Conservation (phyloP, 2,329 filamentous ascomycete genomes). For the Lizonia empirigonia region DNA sequence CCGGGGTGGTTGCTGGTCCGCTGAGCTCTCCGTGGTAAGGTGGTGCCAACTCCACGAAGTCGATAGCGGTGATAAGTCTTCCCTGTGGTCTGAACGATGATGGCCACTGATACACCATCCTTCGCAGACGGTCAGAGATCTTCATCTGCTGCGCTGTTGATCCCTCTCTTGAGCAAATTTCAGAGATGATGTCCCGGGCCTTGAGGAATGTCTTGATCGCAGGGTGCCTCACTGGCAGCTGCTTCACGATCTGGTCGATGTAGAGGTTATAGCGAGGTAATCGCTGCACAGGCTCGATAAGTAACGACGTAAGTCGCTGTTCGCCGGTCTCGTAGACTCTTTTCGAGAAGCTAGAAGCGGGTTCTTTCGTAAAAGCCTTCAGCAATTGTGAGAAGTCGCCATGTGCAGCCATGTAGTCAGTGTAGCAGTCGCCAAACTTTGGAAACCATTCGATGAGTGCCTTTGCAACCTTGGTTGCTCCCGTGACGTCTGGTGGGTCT, state of each 20-base stretch:
- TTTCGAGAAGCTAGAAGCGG: conserved; percentile 80
- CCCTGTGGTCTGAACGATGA: conserved; percentile 72
- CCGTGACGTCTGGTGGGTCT: conserved; percentile 71
- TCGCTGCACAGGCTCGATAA: conserved; percentile 96
- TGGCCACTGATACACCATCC: conserved; percentile 80
- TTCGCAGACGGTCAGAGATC: conserved; percentile 73
- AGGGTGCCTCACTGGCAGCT: conserved; percentile 82
- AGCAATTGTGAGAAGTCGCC: conserved; percentile 84
- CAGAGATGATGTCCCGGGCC: conserved; percentile 90
- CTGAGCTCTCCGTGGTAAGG: conserved; percentile 65
- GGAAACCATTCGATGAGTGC: conserved; percentile 91
- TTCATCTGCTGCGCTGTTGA: conserved; percentile 72
- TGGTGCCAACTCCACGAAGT: conserved; percentile 76
- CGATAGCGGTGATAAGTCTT: conserved; percentile 78
- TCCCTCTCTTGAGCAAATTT: conserved; percentile 93
- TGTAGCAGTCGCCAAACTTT: conserved; percentile 86
- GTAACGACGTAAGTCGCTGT: conserved; percentile 83
- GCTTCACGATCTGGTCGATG: conserved; percentile 92
- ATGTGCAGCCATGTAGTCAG: conserved; percentile 90
- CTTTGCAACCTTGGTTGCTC: conserved; percentile 77
- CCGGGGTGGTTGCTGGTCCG: conserved; percentile 56
- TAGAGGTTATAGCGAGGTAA: conserved; percentile 93
- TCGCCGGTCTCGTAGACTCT: conserved; percentile 84
- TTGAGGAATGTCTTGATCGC: conserved; percentile 83
- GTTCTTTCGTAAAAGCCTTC: conserved; percentile 74